Base-by-base conservation (phyloP, 2,329 filamentous ascomycete genomes). In the Colletotrichum salicis region DNA sequence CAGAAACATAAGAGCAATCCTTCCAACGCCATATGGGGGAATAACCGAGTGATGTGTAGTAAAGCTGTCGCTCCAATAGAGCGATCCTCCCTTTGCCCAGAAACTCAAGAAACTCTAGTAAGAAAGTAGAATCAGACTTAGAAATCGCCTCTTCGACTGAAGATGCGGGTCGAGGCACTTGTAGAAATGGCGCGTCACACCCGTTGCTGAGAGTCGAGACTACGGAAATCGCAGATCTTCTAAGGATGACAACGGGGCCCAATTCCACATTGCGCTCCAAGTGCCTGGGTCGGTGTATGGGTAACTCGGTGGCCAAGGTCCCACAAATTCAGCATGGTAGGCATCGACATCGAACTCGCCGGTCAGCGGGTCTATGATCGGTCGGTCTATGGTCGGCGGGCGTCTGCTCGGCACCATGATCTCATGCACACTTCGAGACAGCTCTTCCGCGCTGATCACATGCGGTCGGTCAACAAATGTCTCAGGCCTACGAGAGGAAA, bases 21-120 rank as follows among this genome's bases (percentile, higher is more conserved):
- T 45, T 63, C 41, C 22, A 62, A 70, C 60, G 69, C 70, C 70
- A 29, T 37, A 57, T 41, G 52, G 64, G 63, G 70, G 66, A 72
- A 72, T 70, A 70, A 56, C 60, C 35, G 65, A 48, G 35, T 72
- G 55, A 60, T 55, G 59, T 31, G 13, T 55, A 41, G 33, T 6
- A 33, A 41, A 5, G 35, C 24, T 37, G 48, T 22, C 37, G 70
- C 60, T 10, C 35, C 69, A 58, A 31, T 24, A 33, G 13, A 55
- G 52, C 31, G 22, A 63, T 45, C 29, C 56, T 67, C 45, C 59
- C 37, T 31, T 6, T 70, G 48, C 48, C 56, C 55, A 64, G 37
- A 24, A 51, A 52, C 22, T 45, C 52, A 48, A 59, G n/a, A 10
- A 54, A 24, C 29, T 69, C 54, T 71, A 59, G 27, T 64, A 24